These are phyloP conservation scores for Alternaria arborescens DNA, from an alignment of 2,329 filamentous ascomycete species.

Conservation along the genomic window DNA sequence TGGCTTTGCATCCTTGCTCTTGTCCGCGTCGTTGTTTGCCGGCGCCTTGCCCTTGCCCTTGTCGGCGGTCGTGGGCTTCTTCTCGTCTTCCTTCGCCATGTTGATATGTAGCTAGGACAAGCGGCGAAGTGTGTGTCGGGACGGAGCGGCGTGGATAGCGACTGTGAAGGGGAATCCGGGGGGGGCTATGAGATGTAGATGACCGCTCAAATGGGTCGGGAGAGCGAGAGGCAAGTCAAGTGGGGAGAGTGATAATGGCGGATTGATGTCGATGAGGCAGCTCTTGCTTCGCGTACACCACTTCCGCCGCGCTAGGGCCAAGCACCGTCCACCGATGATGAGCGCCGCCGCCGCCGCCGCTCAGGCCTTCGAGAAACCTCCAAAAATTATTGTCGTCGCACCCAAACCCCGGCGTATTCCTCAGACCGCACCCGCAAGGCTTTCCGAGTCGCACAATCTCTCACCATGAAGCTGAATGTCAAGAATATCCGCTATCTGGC, in stretches of 20 bases:
- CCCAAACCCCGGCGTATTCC: slow-evolving; percentile 5
- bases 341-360: slow-evolving; percentile 10
- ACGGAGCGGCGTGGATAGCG: slow-evolving; percentile 22
- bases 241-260: slow-evolving; percentile 28
- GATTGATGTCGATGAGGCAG: slow-evolving; percentile 43
- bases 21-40: slow-evolving; percentile 67
- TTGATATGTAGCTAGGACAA: slow-evolving; percentile 56
- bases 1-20: slow-evolving; percentile 68
- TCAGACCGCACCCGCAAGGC: neutral
- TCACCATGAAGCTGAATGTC: slow-evolving; percentile 89
- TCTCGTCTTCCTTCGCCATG: slow-evolving; percentile 92
- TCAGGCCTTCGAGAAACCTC: slow-evolving; percentile 26
- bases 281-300: slow-evolving; percentile 32
- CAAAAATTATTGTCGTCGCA: slow-evolving; percentile 31
- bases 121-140: slow-evolving; percentile 43
- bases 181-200: slow-evolving; percentile 3
- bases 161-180: neutral
- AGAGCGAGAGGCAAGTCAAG: slow-evolving; percentile 21
- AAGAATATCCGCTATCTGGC: slow-evolving; percentile 92
- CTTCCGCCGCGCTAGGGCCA: slow-evolving; percentile 32
- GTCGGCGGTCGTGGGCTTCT: slow-evolving; percentile 80
- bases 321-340: slow-evolving; percentile 33
- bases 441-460: slow-evolving; percentile 8
- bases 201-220: slow-evolving; percentile 17
- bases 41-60: slow-evolving; percentile 97